These are phyloP conservation scores for Piloderma croceum DNA, from an alignment of 768 basidiomycete species.

Conservation along the genomic window DNA sequence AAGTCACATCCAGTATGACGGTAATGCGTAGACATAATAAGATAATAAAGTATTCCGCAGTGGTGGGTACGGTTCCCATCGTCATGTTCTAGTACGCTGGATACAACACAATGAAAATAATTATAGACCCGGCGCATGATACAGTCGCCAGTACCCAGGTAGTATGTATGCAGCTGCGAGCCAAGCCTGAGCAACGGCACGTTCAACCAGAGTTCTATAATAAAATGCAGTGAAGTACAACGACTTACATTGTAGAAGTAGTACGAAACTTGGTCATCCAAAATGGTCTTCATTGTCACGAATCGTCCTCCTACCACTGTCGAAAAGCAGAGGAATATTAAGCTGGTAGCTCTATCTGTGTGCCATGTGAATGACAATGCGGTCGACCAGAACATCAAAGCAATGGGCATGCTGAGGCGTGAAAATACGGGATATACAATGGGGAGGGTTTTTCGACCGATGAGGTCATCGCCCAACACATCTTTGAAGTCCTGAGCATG, in stretches of 20 bases:
- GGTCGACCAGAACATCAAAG: slow-evolving; percentile 1
- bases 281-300: background rate
- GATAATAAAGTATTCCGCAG: no score
- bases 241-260: slow-evolving; percentile 7
- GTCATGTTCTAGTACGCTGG: no score
- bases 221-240: no score
- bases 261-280: slow-evolving; percentile 5
- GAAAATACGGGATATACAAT: slow-evolving; percentile 29
- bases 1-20: no score
- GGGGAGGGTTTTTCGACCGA: slow-evolving; percentile 33
- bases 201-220: no score
- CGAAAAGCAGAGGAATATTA: background rate
- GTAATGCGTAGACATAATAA: no score
- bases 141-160: slow-evolving; percentile 33
- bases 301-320: slow-evolving; percentile 4
- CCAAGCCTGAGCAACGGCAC: slow-evolving; percentile 29
- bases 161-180: slow-evolving; percentile 30
- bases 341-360: background rate
- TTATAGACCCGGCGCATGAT: no score
- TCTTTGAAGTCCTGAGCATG: slow-evolving; percentile 38
- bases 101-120: no score
- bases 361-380: slow-evolving; percentile 1
- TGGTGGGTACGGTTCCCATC: no score
- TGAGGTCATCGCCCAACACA: slow-evolving; percentile 28
- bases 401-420: slow-evolving; percentile 12